These are phyloP conservation scores for Pseudocercospora musae DNA, from an alignment of 2,329 filamentous ascomycete species.

Conservation along the genomic window DNA sequence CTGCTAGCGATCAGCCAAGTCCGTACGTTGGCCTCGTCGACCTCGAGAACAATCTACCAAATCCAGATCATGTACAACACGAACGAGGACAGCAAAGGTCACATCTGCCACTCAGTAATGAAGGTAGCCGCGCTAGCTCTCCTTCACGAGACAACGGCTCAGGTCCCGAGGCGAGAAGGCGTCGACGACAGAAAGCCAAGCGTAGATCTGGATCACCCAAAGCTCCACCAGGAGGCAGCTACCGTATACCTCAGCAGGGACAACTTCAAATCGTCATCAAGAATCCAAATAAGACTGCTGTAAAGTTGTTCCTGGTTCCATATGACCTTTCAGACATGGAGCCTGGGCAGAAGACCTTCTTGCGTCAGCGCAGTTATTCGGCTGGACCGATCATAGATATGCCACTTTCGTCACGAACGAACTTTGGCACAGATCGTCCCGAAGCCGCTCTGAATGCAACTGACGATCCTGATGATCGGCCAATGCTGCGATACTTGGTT, in stretches of 20 bases:
- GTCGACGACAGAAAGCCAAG: constrained; percentile 51
- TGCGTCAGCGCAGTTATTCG: constrained; percentile 90
- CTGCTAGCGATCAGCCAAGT: constrained; percentile 79
- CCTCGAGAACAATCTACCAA: constrained; percentile 71
- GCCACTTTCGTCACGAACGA: constrained; percentile 48
- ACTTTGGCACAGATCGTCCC: constrained; percentile 51
- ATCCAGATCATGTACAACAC: constrained; percentile 23
- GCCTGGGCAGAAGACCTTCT: constrained; percentile 89
- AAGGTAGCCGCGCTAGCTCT: constrained; percentile 32
- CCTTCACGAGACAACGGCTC: constrained; percentile 24
- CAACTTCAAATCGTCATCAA: constrained; percentile 97
- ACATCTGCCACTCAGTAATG: constrained; percentile 17
- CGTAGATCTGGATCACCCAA: constrained; percentile 56
- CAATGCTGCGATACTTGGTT: constrained; percentile 81
- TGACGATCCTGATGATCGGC: constrained; percentile 57
- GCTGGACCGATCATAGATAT: constrained; percentile 79
- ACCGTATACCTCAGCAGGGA: constrained; percentile 88
- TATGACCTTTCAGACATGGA: constrained; percentile 94
- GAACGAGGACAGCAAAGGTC: constrained; percentile 33
- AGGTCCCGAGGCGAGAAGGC: constrained; percentile 26
- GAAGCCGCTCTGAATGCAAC: constrained; percentile 52
- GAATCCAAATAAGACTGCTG: constrained; percentile 96
- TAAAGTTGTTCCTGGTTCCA: constrained; percentile 90
- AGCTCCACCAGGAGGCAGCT: constrained; percentile 80
- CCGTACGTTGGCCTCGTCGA: constrained; percentile 95